These are phyloP conservation scores for Lagenidium giganteum DNA, from an alignment of 352 stramenopile species.

Conservation along the genomic window DNA sequence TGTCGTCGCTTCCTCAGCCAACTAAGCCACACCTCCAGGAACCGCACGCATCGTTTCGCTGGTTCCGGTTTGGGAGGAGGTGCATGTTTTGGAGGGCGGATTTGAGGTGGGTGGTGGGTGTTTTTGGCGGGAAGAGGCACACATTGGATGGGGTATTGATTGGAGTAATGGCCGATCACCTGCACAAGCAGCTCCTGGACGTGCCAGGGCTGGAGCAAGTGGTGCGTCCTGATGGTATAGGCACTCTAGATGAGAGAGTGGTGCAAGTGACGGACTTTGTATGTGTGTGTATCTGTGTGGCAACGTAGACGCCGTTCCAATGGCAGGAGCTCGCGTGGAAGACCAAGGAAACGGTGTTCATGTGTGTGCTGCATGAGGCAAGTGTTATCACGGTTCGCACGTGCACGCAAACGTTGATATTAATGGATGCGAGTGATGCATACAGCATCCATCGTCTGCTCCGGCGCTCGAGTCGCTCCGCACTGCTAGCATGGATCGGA, in stretches of 20 bases:
- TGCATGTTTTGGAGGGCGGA: too few species aligned
- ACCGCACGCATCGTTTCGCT: too few species aligned
- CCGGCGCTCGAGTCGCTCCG: constrained; percentile 29
- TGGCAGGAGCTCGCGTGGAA: constrained; percentile 43
- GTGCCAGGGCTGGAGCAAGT: constrained; percentile 12
- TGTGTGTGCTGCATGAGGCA: constrained; percentile 51
- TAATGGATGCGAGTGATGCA: neutral
- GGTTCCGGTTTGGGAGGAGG: too few species aligned
- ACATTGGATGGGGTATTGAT: too few species aligned
- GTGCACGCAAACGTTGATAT: neutral
- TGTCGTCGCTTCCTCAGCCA: too few species aligned
- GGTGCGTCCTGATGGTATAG: neutral
- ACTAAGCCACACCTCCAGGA: too few species aligned
- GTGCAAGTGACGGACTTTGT: too few species aligned
- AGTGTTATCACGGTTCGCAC: neutral
- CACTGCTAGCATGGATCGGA: constrained; percentile 21
- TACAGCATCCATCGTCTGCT: constrained; percentile 39
- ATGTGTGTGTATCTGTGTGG: constrained; percentile 4
- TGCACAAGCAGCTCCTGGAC: constrained; percentile 13
- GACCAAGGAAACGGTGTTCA: constrained; percentile 33
- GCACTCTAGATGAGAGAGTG: neutral
- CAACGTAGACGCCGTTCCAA: constrained; percentile 33
- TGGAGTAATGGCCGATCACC: constrained; percentile 14
- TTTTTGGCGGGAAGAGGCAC: too few species aligned
- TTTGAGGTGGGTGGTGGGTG: too few species aligned